These are phyloP conservation scores for Candida mesenterica DNA, from an alignment of 1,139 yeast genomes.

Conservation along the genomic window DNA sequence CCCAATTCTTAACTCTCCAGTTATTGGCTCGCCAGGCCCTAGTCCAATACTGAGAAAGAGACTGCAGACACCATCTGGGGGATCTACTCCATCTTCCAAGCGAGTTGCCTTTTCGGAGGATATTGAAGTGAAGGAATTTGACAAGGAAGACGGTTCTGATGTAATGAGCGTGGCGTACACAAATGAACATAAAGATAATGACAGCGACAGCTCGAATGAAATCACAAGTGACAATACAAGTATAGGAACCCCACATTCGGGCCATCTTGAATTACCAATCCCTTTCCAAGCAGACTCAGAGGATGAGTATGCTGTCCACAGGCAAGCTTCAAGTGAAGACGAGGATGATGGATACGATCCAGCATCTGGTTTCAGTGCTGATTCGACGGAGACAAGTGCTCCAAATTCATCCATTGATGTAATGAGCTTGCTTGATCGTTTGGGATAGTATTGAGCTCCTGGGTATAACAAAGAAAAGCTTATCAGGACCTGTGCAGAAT, in stretches of 20 bases:
- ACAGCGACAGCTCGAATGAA: not conserved
- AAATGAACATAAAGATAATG: conserved; percentile 1
- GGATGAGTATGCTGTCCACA: not conserved
- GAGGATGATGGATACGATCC: conserved; percentile 25
- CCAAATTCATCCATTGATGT: conserved; percentile 21
- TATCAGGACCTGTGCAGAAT: too few species aligned
- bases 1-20: not conserved
- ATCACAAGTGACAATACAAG: conserved; percentile 1
- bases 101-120: conserved; percentile 48
- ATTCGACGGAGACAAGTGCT: conserved; percentile 8
- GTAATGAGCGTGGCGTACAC: conserved; percentile 1
- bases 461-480: too few species aligned
- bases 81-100: conserved; percentile 32
- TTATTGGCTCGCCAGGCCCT: too few species aligned
- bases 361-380: conserved; percentile 12
- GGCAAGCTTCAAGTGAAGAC: conserved; percentile 8
- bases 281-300: not conserved
- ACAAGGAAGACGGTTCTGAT: conserved; percentile 34
- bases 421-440: conserved; percentile 36
- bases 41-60: conserved; percentile 13
- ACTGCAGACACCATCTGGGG: conserved; percentile 24
- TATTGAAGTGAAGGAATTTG: conserved; percentile 45
- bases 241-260: not conserved
- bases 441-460: too few species aligned
- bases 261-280: conserved; percentile 1